These are phyloP conservation scores for Orbilia ellipsospora DNA, from an alignment of 2,329 filamentous ascomycete species.

Conservation along the genomic window DNA sequence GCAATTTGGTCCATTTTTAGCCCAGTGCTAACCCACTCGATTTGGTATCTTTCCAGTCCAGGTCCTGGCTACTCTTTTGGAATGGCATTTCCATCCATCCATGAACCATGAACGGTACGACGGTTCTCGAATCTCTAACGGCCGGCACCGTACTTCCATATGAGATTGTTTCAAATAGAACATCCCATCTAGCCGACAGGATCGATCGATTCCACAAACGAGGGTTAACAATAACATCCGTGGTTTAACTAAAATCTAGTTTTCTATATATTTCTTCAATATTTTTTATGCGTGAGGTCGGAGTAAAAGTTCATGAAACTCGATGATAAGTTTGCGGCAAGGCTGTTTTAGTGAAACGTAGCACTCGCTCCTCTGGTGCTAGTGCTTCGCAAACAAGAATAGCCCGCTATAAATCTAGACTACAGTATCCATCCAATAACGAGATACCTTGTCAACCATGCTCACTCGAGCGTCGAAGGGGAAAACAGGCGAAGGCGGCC, in stretches of 20 bases:
- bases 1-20: conserved; percentile 22
- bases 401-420: conserved; percentile 12
- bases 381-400: conserved; percentile 4
- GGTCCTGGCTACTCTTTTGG: conserved; percentile 23
- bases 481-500: conserved; percentile 33
- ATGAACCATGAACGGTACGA: conserved; percentile 36
- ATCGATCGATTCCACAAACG: conserved; percentile 51
- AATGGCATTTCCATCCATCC: conserved; percentile 5
- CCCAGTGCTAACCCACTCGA: background rate
- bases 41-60: background rate
- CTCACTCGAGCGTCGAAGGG: conserved; percentile 6
- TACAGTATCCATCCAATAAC: background rate
- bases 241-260: too few relatives aligned
- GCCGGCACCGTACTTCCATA: conserved; percentile 33
- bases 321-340: conserved; percentile 24
- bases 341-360: conserved; percentile 52
- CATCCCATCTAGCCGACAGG: conserved; percentile 37
- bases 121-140: conserved; percentile 52
- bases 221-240: conserved; percentile 12
- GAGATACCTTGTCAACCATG: background rate
- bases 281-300: too few relatives aligned
- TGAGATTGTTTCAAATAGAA: background rate
- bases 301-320: too few relatives aligned
- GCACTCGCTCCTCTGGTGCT: conserved; percentile 35
- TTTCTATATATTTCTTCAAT: too few relatives aligned